Conservation (phyloP, 257 asterid genomes). For the Agastache rugosa region DNA sequence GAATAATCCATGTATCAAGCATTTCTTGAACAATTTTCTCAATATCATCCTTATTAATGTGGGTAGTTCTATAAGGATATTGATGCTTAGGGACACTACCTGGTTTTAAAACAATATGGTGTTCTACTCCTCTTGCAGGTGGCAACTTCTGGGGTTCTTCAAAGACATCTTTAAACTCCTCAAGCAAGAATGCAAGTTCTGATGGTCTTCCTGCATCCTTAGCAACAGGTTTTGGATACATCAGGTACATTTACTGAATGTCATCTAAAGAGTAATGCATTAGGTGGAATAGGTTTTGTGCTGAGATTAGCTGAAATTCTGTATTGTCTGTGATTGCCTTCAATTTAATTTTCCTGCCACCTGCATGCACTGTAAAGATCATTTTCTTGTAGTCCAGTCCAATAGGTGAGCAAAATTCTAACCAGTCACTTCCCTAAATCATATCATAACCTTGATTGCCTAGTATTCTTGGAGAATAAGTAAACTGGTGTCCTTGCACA, state of each 20-base stretch:
- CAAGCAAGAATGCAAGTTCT: too few species aligned
- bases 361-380: background rate
- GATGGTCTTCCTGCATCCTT: too few species aligned
- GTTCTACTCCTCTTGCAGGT: background rate
- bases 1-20: background rate
- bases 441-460: background rate
- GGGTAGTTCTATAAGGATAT: background rate
- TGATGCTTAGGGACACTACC: background rate
- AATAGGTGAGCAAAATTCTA: background rate
- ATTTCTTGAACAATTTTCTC: background rate
- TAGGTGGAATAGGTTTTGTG: too few species aligned
- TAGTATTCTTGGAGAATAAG: background rate
- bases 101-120: background rate
- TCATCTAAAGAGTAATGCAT: background rate
- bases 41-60: background rate
- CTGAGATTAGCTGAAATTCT: background rate
- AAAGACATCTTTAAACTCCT: background rate
- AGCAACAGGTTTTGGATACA: too few species aligned
- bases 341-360: background rate
- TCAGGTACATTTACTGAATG: too few species aligned
- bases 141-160: background rate
- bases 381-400: background rate
- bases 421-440: background rate
- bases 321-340: background rate
- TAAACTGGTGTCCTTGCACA: background rate